Base-by-base conservation (phyloP, 345 rosid species). In the Lagerstroemia speciosa region DNA sequence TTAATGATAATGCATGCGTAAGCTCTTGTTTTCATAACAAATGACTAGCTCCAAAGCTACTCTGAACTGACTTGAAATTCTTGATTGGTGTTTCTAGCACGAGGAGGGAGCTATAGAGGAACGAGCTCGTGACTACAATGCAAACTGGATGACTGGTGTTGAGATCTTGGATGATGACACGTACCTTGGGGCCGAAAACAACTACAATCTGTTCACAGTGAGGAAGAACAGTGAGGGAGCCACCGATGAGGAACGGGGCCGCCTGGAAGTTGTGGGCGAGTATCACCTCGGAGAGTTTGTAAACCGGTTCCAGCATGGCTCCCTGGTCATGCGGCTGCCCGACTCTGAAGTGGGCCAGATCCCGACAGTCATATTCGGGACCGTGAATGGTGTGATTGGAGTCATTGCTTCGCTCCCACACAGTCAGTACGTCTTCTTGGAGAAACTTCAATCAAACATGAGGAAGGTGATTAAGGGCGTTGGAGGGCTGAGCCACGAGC, bases 221-320 rank as follows among this genome's bases (percentile, higher is more conserved):
- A 71, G 89, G 75, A 94, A 87, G 81, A 89, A 94, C 73, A 95
- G 96, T 30, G 95, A 91, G 78, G 97, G 95, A 43, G 83, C 89
- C 36, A 88, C 93, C 2, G 96, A 94, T 60, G 95, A 91, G 84
- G 96, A 88, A 72, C 70, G 96, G 17, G 83, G 87, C 12, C 90
- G 87, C 29, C 87, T 94, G 46, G 98, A 94, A 83, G 95, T 88
- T 69, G 90, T 84, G 27, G 96, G 99, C 1, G 96, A 91, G 75
- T 89, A 88, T 77, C 98, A 94, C 82, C 80, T 88, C 17, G 99
- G 99, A 43, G 99, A 94, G 75, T 91, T 85, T 62, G 89, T 94
- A 66, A 91, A 91, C 74, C 67, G 93, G 58, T 94, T 94, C 81
- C 77, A 86, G n/a, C 98, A 94, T 71, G 98, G 99, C 24, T 94